These are phyloP conservation scores for Castanospermum australe DNA, from an alignment of 306 rosid genomes.

Conservation along the genomic window DNA sequence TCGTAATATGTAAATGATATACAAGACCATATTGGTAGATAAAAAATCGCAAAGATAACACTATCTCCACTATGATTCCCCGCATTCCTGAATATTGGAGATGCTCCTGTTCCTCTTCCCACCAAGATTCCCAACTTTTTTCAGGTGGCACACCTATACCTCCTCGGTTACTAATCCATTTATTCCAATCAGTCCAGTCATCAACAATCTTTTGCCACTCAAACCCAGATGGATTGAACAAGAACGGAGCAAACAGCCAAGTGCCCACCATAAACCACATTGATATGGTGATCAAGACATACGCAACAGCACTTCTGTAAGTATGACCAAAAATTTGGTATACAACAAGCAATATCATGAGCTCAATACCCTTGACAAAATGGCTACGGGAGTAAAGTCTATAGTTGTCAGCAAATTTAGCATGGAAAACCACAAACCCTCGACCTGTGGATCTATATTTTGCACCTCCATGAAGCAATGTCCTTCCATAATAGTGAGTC, in stretches of 20 bases:
- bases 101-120: conserved; percentile 61
- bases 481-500: conserved; percentile 57
- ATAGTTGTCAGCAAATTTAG: conserved; percentile 53
- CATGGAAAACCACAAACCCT: conserved; percentile 59
- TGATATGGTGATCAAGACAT: conserved; percentile 47
- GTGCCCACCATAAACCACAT: conserved; percentile 62
- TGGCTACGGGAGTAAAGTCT: conserved; percentile 58
- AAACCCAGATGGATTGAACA: conserved; percentile 57
- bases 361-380: conserved; percentile 57
- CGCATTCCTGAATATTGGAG: conserved; percentile 45
- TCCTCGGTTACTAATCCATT: conserved; percentile 56
- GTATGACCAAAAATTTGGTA: conserved; percentile 46
- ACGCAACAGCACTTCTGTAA: conserved; percentile 39
- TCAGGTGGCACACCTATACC: conserved; percentile 53
- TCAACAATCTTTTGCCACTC: conserved; percentile 60
- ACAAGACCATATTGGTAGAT: conserved; percentile 54
- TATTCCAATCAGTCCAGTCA: conserved; percentile 62
- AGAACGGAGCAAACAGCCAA: conserved; percentile 57
- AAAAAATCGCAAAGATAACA: conserved; percentile 48
- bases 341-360: conserved; percentile 45
- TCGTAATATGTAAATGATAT: conserved; percentile 45
- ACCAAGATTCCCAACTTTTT: conserved; percentile 63
- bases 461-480: conserved; percentile 56
- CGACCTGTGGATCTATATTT: conserved; percentile 55
- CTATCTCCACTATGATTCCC: conserved; percentile 45